Evolutionary conservation across 805 yeast genomes (phyloP).

Genomic region (Metschnikowia bowlesiae): DNA sequence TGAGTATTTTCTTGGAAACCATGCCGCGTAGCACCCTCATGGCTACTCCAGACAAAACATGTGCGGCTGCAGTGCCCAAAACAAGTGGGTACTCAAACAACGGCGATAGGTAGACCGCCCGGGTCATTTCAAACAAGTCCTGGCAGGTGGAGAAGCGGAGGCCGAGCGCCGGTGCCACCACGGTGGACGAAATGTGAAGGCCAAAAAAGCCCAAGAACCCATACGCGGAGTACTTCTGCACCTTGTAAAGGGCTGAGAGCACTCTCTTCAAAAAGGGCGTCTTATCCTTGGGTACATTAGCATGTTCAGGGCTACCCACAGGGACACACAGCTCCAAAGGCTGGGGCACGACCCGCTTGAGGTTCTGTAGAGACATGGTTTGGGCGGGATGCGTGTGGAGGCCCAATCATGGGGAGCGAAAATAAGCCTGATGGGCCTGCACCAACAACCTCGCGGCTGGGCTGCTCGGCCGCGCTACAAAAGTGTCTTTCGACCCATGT

Average conservation of each 20-base stretch:
- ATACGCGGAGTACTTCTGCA: conserved; percentile 60
- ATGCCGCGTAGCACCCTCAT: conserved; percentile 29
- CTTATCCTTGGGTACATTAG: conserved; percentile 3
- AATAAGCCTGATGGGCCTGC: conserved; percentile 3
- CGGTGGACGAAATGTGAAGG: conserved; percentile 53
- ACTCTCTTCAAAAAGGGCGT: conserved; percentile 6
- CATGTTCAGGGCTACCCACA: background rate
- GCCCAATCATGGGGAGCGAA: conserved; percentile 1
- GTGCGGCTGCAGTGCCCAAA: conserved; percentile 43
- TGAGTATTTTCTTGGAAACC: conserved; percentile 9
- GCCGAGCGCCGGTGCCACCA: conserved; percentile 45
- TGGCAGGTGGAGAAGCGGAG: conserved; percentile 43
- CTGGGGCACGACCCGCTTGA: conserved; percentile 12
- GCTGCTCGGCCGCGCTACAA: no score
- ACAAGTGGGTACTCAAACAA: conserved; percentile 47
- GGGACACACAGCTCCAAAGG: conserved; percentile 10
- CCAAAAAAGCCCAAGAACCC: conserved; percentile 53
- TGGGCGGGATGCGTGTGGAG: background rate
- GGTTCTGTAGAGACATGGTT: conserved; percentile 10
- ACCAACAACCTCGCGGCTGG: background rate
- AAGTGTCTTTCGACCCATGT: no score
- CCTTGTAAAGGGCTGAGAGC: conserved; percentile 14
- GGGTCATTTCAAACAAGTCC: conserved; percentile 54
- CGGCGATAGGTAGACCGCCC: conserved; percentile 56
- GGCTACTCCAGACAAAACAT: conserved; percentile 50